Base-by-base conservation (phyloP, 106 monocot genomes). In the Apostasia shenzhenica region DNA sequence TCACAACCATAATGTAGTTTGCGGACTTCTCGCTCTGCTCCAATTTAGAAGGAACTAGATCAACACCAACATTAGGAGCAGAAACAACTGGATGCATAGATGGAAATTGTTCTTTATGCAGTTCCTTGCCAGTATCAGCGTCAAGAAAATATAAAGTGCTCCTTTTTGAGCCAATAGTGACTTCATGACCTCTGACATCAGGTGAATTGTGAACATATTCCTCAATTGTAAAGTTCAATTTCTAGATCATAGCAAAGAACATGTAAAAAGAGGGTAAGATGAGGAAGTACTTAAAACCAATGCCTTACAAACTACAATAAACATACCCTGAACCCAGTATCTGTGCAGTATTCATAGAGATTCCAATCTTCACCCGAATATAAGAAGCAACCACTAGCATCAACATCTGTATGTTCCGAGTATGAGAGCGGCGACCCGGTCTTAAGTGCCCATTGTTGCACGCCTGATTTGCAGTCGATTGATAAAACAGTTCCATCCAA, bases 111-210 rank as follows among this genome's bases (percentile, higher is more conserved):
- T 76, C 41, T 66, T 72, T 78, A 58, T 76, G 75, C 46, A 97
- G 65, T 45, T 86, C 70, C 73, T 92, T 78, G 7, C 95, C 95
- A 40, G 61, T 83, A 51, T 78, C 80, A 42, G 73, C 76, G 76
- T 92, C 72, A 60, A 92, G 71, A 72, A 72, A 68, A 67, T 79
- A 82, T 13, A 81, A 51, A 46, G 89, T 89, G 67, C 89, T 82
- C 37, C 57, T 73, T 67, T 82, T 92, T 72, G 95, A 89, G 8
- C 91, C 89, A 79, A 86, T 70, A 54, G 76, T 89, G 50, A 84
- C 67, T 46, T 66, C 45, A 55, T 78, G 71, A 71, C 74, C 73
- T 45, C 67, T 55, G 44, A 88, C 73, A 0, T 78, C 60, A 65
- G 92, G 84, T 55, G 82, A 77, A 71, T 51, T 77, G 6, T 83